phyloP scores from a whole-genome alignment of 176 grass and related monocot genomes.

The Zea luxurians region DNA sequence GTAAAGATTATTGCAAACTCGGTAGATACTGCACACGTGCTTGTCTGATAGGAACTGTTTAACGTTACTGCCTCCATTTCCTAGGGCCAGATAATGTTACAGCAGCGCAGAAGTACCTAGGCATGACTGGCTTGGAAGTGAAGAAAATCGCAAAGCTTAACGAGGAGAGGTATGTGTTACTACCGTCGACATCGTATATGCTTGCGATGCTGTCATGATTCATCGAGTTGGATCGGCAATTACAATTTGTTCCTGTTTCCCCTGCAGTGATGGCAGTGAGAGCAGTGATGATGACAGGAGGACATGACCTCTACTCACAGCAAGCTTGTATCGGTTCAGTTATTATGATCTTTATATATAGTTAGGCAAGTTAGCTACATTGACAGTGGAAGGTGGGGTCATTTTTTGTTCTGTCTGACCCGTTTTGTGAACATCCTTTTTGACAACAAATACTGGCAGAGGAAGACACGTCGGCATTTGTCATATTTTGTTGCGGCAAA shows the following conservation, averaged over 20 bases:
- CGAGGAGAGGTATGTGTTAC: constrained; percentile 63
- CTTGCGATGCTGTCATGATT: constrained; percentile 9
- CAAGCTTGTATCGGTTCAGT: neutral
- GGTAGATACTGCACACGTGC: neutral
- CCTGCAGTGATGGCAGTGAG: constrained; percentile 72
- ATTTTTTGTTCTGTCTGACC: constrained; percentile 47
- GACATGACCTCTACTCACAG: constrained; percentile 24
- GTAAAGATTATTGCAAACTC: neutral
- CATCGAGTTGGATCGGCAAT: neutral
- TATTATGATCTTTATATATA: constrained; percentile 13
- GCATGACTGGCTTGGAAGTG: constrained; percentile 92
- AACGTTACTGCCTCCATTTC: constrained; percentile 27
- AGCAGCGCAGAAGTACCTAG: constrained; percentile 75
- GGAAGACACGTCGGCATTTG: constrained; percentile 24
- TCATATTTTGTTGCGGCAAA: constrained; percentile 24
- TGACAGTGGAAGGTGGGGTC: constrained; percentile 25
- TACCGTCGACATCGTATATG: neutral
- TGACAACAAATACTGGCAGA: constrained; percentile 33
- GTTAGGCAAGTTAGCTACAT: constrained; percentile 42
- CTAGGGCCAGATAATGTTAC: constrained; percentile 80
- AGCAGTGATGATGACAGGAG: constrained; percentile 77
- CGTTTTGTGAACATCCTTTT: constrained; percentile 43
- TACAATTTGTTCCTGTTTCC: constrained; percentile 21
- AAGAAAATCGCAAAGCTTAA: constrained; percentile 90
- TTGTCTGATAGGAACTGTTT: neutral